Evolutionary conservation across 1,284 basidiomycete species (phyloP), one percentile per base, ranked within the genome.

Genomic region (Naganishia sp.): DNA sequence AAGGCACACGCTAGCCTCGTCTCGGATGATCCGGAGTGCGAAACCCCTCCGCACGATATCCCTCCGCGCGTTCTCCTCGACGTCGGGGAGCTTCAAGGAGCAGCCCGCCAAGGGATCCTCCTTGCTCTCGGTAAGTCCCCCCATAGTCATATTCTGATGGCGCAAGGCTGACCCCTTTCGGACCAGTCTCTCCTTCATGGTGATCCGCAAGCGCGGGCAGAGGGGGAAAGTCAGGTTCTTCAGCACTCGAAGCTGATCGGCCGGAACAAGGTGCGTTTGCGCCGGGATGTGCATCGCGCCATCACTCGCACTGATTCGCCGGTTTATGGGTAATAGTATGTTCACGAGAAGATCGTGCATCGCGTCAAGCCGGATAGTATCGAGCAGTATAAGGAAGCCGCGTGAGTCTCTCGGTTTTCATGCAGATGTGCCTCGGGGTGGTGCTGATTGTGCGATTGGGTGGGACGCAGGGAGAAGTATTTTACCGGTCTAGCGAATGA

Each of bases 321-420:
- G 53, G n/a, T 42, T 36, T 1, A 15, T 28, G 21, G 36, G 13
- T 39, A 11, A 11, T 33, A 69, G 72, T 82, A 81, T 70, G 78
- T 82, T 36, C 92, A 95, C 78, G 90, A 90, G 46, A 88, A 95
- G 74, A 90, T 94, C 80, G 86, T 92, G 45, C 94, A 97, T 80
- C 84, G 83, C 67, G 90, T 96, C 71, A 88, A 87, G 75, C 92
- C 93, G 7, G 86, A 88, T 66, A 86, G 86, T 67, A 82, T 86
- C 45, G 87, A 88, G 50, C 87, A 88, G 70, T 97, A 97, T 79
- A 90, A 90, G 82, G 83, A 85, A 71, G 90, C 90, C 55, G 91
- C 91, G 89, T 92, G 78, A 77, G 89, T 83, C 31, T 45, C 13
- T 5, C 68, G 65, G 53, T 61, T 69, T 63, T 55, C 57, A 28